Evolutionary conservation across 176 grass and related monocot genomes (phyloP).

Genomic region (Carex cristatella): DNA sequence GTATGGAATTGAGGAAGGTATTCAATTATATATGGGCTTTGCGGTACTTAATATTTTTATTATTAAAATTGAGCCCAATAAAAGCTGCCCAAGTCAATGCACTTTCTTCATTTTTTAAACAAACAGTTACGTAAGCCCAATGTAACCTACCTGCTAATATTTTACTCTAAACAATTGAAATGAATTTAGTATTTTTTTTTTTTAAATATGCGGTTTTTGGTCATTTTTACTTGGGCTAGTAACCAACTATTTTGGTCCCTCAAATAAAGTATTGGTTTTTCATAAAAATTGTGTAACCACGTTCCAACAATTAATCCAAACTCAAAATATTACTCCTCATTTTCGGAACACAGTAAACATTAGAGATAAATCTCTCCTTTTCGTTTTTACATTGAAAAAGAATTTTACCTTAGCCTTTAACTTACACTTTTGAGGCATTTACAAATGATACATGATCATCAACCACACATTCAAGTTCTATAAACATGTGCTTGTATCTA

Average conservation of each 20-base stretch:
- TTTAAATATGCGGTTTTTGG: not conserved
- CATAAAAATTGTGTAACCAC: not conserved
- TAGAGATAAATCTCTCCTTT: not conserved
- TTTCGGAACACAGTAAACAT: not conserved
- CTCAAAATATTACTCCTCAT: not conserved
- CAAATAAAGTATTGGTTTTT: not conserved
- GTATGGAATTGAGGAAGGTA: too few relatives aligned
- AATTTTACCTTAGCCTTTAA: not conserved
- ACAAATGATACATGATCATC: not conserved
- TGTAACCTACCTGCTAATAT: too few relatives aligned
- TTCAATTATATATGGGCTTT: too few relatives aligned
- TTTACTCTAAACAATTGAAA: too few relatives aligned
- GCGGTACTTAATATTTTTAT: too few relatives aligned
- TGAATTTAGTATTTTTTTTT: too few relatives aligned
- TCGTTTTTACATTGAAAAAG: not conserved
- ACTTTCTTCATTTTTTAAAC: too few relatives aligned
- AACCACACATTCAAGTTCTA: not conserved
- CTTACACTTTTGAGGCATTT: not conserved
- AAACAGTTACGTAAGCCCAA: too few relatives aligned
- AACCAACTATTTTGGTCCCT: not conserved
- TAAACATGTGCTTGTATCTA: not conserved
- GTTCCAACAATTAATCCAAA: not conserved
- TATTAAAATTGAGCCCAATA: too few relatives aligned
- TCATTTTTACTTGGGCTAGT: not conserved
- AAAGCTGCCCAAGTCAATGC: too few relatives aligned